Evolutionary conservation across 2,329 filamentous ascomycete species (phyloP).

Genomic region (Bipolaris zeicola): DNA sequence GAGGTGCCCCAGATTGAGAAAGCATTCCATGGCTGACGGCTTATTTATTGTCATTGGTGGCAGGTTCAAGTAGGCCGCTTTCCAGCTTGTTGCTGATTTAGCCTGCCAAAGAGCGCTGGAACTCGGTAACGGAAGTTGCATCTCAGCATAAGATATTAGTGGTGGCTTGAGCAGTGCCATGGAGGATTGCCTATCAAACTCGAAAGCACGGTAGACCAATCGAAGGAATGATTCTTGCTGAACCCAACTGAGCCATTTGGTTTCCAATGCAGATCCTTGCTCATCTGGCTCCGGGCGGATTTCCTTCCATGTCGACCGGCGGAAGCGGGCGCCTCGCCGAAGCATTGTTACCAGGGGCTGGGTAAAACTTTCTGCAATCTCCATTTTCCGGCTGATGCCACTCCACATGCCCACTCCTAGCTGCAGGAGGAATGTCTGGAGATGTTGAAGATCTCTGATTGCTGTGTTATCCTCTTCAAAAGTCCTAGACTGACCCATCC

Average conservation of each 20-base stretch:
- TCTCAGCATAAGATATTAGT: conserved; percentile 70
- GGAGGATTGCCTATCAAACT: conserved; percentile 70
- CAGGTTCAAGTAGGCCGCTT: conserved; percentile 60
- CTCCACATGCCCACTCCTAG: conserved; percentile 64
- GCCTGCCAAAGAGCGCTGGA: conserved; percentile 69
- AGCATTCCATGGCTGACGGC: conserved; percentile 38
- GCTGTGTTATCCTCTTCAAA: conserved; percentile 58
- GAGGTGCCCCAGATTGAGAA: conserved; percentile 34
- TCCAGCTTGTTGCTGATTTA: conserved; percentile 68
- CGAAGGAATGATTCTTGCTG: conserved; percentile 70
- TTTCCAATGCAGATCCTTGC: conserved; percentile 61
- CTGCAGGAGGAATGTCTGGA: conserved; percentile 58
- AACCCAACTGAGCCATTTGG: conserved; percentile 70
- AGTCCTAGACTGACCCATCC: conserved; percentile 46
- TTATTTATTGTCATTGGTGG: conserved; percentile 17
- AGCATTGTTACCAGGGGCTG: conserved; percentile 63
- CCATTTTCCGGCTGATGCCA: conserved; percentile 64
- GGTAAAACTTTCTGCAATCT: conserved; percentile 63
- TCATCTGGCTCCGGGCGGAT: conserved; percentile 61
- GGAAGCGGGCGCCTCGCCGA: conserved; percentile 63
- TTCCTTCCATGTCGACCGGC: conserved; percentile 59
- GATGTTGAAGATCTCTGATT: conserved; percentile 58
- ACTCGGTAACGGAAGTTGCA: conserved; percentile 69
- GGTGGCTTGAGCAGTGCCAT: conserved; percentile 70
- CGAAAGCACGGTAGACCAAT: conserved; percentile 68